These are phyloP conservation scores for Gonapodya prolifera DNA, from an alignment of 192 early-diverging fungal species.

Conservation along the genomic window DNA sequence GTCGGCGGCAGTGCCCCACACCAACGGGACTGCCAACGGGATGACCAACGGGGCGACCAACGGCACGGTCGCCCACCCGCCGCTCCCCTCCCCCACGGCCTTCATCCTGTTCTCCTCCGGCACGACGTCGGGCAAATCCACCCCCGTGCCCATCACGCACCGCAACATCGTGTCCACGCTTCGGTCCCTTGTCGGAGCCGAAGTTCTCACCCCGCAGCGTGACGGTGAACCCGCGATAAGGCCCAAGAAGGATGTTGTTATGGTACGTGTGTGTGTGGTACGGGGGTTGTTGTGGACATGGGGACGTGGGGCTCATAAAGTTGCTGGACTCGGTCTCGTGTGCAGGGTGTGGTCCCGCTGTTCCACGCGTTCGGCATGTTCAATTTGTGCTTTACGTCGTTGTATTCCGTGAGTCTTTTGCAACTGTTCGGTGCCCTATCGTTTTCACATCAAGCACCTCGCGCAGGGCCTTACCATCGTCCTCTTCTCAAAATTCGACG, in stretches of 20 bases:
- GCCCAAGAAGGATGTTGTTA: not conserved
- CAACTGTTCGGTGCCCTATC: not conserved
- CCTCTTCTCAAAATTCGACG: constrained; percentile 5
- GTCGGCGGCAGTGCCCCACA: not conserved
- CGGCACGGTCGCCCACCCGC: not conserved
- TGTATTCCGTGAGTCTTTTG: not conserved
- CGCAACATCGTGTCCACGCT: not conserved
- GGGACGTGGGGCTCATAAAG: not conserved
- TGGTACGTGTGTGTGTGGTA: too few relatives aligned
- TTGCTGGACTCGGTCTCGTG: not conserved
- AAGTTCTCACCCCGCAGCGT: not conserved
- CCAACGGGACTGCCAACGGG: not conserved
- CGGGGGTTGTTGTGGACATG: not conserved
- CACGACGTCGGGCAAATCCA: constrained; percentile 7
- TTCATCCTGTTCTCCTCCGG: constrained; percentile 6
- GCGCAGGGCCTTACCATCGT: not conserved
- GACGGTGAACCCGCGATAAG: not conserved
- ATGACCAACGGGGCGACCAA: not conserved
- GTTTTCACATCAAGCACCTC: not conserved
- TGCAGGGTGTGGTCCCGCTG: not conserved
- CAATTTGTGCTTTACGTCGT: not conserved
- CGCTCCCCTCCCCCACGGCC: not conserved
- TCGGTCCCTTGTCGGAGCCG: not conserved
- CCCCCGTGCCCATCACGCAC: constrained; percentile 1
- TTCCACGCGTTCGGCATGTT: constrained; percentile 7